phyloP scores from a whole-genome alignment of 2,329 filamentous ascomycete genomes.

The Graphilbum ipis-grandicollis region DNA sequence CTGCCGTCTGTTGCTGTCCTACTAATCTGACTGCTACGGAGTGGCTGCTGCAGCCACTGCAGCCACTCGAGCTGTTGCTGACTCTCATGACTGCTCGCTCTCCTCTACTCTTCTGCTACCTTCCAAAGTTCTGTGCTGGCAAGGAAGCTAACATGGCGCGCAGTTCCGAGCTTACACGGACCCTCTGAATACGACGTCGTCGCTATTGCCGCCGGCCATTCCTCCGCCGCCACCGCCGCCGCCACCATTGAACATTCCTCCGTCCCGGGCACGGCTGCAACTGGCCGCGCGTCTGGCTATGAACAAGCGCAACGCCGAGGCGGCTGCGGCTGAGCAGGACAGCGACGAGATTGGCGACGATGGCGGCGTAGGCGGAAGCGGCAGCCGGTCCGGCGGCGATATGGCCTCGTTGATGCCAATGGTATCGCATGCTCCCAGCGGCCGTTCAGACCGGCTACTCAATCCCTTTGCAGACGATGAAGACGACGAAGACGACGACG shows the following conservation, averaged over 20 bases:
- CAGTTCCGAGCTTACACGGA: constrained; percentile 45
- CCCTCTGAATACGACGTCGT: constrained; percentile 28
- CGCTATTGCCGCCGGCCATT: constrained; percentile 39
- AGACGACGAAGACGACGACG: constrained; percentile 25
- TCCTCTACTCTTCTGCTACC: too few species aligned
- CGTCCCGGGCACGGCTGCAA: constrained; percentile 72
- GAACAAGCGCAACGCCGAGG: constrained; percentile 43
- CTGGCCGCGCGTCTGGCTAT: constrained; percentile 75
- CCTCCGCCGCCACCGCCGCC: constrained; percentile 48
- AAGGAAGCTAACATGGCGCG: constrained; percentile 1
- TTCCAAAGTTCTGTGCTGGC: too few species aligned
- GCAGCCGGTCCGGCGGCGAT: too few species aligned
- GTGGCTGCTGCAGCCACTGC: too few species aligned
- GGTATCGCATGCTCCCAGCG: background rate
- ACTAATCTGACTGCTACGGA: too few species aligned
- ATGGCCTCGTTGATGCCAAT: background rate
- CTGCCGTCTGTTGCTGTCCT: too few species aligned
- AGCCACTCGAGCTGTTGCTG: too few species aligned
- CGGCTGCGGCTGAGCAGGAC: constrained; percentile 24
- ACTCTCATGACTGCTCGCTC: too few species aligned
- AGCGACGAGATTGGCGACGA: constrained; percentile 14
- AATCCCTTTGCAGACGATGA: constrained; percentile 41
- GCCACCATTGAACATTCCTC: constrained; percentile 60
- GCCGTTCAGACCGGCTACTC: constrained; percentile 17
- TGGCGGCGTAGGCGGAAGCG: constrained; percentile 6